Evolutionary conservation across 768 basidiomycete species (phyloP), one percentile per base, ranked within the genome.

Genomic region (Brasilioporus rufonigricans): DNA sequence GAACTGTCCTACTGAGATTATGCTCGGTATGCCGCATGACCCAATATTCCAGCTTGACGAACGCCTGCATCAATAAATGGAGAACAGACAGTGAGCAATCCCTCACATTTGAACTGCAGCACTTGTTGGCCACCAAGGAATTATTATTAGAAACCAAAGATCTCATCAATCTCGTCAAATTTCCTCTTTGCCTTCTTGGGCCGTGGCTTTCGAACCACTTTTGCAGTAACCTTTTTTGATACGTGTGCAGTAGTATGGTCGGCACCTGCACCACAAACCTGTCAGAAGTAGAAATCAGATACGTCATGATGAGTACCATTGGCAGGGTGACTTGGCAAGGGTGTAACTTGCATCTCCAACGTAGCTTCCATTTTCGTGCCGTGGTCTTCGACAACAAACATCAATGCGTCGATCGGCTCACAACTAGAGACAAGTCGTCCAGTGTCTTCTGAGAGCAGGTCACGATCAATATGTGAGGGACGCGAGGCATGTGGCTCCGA

Each of bases 61-160:
- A n/a, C n/a, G n/a, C n/a, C n/a, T n/a, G n/a, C n/a, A n/a, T n/a
- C n/a, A n/a, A n/a, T n/a, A n/a, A n/a, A n/a, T n/a, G n/a, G n/a
- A n/a, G n/a, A n/a, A n/a, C n/a, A 12, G 16, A 33, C 33, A 33
- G 33, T 12, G 33, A 33, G 12, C 33, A 33, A 33, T 12, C 16
- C 16, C 33, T 33, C 33, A 33, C 9, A 33, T 5, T 11, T 18
- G 36, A 38, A 14, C 18, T 38, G 18, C 36, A n/a, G 27, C 27
- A 29, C 5, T 29, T 9, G 5, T 29, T 29, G n/a, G 10, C 19
- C 39, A 21, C 9, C 9, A 19, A 21, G 10, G 39, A 39, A 21
- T 6, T 81, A 93, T 29, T 32, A 27, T 53, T 6, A 68, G 48
- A 68, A 68, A 43, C 63, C 65, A 58, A 66, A 66, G 13, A 66